A percentile compares a stretch with the other conserved stretches of the same genome.
phyloP scores from a whole-genome alignment of 768 basidiomycete species.

The Naganishia onofrii region DNA sequence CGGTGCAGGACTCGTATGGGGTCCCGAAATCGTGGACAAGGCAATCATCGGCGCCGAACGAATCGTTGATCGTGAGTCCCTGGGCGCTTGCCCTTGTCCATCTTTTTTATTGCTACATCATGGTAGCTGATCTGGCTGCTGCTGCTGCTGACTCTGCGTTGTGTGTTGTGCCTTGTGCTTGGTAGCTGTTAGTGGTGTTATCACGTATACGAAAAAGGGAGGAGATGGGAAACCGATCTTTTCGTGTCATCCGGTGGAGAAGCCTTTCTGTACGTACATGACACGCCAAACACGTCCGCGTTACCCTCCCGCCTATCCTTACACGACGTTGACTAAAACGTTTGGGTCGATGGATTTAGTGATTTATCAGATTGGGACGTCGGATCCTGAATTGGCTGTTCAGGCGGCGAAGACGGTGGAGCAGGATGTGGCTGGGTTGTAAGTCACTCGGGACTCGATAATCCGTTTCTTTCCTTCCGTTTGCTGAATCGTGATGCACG shows the following conservation, averaged over 20 bases:
- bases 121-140: neutral
- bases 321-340: no score
- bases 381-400: constrained; percentile 84
- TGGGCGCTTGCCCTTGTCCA: neutral
- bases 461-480: neutral
- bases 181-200: constrained; percentile 79
- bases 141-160: no score
- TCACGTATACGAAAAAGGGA: constrained; percentile 74
- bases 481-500: neutral
- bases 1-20: constrained; percentile 92
- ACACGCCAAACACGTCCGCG: no score
- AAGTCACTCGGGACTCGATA: no score
- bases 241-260: constrained; percentile 89
- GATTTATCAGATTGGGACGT: constrained; percentile 91
- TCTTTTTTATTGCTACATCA: neutral
- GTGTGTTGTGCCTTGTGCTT: no score
- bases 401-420: constrained; percentile 82
- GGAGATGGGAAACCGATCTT: constrained; percentile 73
- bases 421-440: constrained; percentile 75
- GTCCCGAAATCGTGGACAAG: constrained; percentile 93
- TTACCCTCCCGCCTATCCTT: no score
- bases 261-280: constrained; percentile 63
- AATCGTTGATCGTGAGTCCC: constrained; percentile 76
- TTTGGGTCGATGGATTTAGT: constrained; percentile 49
- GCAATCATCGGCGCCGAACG: constrained; percentile 83